Conservation (phyloP, 2,329 filamentous ascomycete genomes). For the Fusarium tanahbumbuense region DNA sequence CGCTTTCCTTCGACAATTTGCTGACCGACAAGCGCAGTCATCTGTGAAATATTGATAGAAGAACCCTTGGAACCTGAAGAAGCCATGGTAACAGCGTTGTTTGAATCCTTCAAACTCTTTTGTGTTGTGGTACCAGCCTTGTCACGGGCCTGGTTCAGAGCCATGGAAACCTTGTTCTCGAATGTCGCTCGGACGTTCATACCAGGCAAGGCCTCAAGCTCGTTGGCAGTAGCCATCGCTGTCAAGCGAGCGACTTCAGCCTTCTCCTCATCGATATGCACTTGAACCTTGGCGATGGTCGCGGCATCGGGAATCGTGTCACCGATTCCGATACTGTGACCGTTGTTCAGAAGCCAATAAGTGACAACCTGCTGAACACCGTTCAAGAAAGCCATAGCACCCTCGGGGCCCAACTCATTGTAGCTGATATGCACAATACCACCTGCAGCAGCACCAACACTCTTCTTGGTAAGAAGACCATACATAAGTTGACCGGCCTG, state of each 20-base stretch:
- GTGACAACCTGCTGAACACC: constrained; percentile 94
- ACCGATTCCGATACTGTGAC: constrained; percentile 97
- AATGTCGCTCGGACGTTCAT: constrained; percentile 99
- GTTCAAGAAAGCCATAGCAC: constrained; percentile 95
- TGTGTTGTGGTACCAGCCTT: constrained; percentile 93
- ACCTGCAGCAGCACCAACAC: constrained; percentile 86
- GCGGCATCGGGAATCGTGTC: constrained; percentile 92
- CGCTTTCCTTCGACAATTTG: constrained; percentile 98
- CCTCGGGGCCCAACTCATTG: constrained; percentile 89
- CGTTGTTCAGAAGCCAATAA: constrained; percentile 96
- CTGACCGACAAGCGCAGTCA: constrained; percentile 97
- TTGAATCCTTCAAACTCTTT: constrained; percentile 91
- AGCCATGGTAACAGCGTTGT: constrained; percentile 97
- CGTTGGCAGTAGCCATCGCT: constrained; percentile 81
- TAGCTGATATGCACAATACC: constrained; percentile 96
- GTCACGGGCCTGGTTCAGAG: constrained; percentile 94
- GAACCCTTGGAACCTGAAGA: constrained; percentile 98
- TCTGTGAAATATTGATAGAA: constrained; percentile 99
- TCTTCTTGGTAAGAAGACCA: constrained; percentile 92
- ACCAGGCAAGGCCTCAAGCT: constrained; percentile 91
- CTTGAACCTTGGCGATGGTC: constrained; percentile 87
- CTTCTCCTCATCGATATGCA: constrained; percentile 85
- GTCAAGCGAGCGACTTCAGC: constrained; percentile 81
- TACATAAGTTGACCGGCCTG: constrained; percentile 90
- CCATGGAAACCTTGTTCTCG: constrained; percentile 95